Conservation (phyloP, 2,329 filamentous ascomycete species). For the Apiospora aurea region DNA sequence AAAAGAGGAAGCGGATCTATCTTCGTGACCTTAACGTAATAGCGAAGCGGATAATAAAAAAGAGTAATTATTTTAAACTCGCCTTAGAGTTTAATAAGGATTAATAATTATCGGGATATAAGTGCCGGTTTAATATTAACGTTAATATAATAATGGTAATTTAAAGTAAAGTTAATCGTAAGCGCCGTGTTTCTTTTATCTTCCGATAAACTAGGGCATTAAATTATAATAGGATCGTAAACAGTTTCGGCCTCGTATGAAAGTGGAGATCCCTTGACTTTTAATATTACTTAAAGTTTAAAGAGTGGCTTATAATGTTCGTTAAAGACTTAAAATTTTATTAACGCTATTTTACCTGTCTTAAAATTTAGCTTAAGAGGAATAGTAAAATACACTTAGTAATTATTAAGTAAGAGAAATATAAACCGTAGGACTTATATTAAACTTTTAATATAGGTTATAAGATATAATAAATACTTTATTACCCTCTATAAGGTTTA, state of each 20-base stretch:
- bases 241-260: neutral
- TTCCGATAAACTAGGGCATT: neutral
- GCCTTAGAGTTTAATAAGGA: neutral
- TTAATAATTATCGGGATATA: neutral
- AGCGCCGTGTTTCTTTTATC: slow-evolving; percentile 4
- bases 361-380: neutral
- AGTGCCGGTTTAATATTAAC: neutral
- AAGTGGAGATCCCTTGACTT: neutral
- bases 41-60: neutral
- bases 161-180: neutral
- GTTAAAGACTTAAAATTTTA: neutral
- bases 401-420: neutral
- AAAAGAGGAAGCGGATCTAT: slow-evolving; percentile 1
- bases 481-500: neutral
- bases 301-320: neutral
- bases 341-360: neutral
- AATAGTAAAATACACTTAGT: neutral
- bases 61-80: neutral
- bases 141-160: neutral
- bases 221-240: neutral
- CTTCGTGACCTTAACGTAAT: neutral
- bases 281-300: neutral
- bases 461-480: neutral
- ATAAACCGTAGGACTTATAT: neutral
- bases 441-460: neutral